A percentile compares a stretch with the other conserved stretches of the same genome.
Evolutionary conservation across 176 grass and related monocot genomes (phyloP).

Genomic region (Pontederia crassipes): DNA sequence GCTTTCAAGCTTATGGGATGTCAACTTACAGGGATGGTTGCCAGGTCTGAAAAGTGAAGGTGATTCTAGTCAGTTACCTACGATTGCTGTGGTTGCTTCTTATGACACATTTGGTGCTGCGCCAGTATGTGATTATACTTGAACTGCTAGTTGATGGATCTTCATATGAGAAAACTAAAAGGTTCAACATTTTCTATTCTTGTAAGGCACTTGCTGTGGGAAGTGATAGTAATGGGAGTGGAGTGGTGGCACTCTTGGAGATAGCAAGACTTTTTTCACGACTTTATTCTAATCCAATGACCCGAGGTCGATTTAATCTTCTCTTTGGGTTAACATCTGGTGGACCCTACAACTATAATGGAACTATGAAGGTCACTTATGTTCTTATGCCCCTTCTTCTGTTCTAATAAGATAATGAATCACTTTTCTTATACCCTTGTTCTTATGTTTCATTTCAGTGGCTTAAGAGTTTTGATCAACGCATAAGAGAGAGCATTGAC

Average conservation of each 20-base stretch:
- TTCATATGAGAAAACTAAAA: conserved; percentile 14
- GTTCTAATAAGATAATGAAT: neutral
- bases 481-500: conserved; percentile 84
- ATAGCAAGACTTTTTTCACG: conserved; percentile 83
- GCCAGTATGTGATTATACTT: conserved; percentile 44
- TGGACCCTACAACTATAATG: conserved; percentile 97
- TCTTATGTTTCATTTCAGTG: conserved; percentile 40
- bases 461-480: conserved; percentile 96
- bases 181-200: conserved; percentile 24
- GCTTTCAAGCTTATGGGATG: neutral
- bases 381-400: neutral
- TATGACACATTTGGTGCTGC: conserved; percentile 98
- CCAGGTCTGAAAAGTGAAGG: conserved; percentile 81
- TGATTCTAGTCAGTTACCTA: conserved; percentile 73
- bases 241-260: conserved; percentile 82
- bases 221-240: conserved; percentile 95
- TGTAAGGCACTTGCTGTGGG: conserved; percentile 67
- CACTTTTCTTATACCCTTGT: neutral
- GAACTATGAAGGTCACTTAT: conserved; percentile 63
- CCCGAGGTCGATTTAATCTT: conserved; percentile 89
- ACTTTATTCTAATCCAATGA: conserved; percentile 89
- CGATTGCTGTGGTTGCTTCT: conserved; percentile 95
- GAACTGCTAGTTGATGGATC: conserved; percentile 6
- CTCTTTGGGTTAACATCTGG: conserved; percentile 97
- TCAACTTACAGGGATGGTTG: conserved; percentile 74